Evolutionary conservation across 352 stramenopile species (phyloP), one percentile per base, ranked within the genome.

Genomic region (Phytophthora pseudosyringae): DNA sequence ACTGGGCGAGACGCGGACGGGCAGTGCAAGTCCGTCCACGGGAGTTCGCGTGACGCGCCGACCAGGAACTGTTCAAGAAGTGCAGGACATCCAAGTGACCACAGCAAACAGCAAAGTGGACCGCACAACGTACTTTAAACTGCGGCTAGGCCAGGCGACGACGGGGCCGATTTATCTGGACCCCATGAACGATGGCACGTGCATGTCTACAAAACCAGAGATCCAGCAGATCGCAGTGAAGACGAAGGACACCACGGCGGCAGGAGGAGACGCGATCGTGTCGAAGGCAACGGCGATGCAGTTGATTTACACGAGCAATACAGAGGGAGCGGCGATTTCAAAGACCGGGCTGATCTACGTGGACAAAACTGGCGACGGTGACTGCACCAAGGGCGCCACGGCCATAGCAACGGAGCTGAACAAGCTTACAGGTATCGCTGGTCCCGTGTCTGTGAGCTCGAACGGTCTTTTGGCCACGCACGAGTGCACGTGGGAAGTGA

Each of bases 151-250:
- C 46, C 3, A 69, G 64, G 3, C 1, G 21, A 85, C 78, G 3
- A 98, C 94, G 2, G 80, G 80, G 38, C 72, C 81, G 10, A 98
- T 99, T 64, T 76, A 76, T 0, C 88, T 91, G 4, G 86, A 95
- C 29, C 67, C 88, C 10, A 80, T 90, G 73, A 66, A 69, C 18
- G 59, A 88, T 49, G 78, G 78, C 29, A 81, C 54, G 21, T 98
- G 93, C 54, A 72, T 84, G 57, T 71, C 83, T 7, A 86, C 67
- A 12, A 68, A 79, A 5, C 62, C 76, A 8, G 93, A 98, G 67
- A 84, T 98, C 13, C 95, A 99, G 79, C 69, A 91, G 39, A 97
- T 98, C 62, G 76, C 73, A n/a, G 90, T 93, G 33, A 88, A 82
- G 28, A 98, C 93, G 0, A 71, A 89, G 4, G 95, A 98, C 56